These are phyloP conservation scores for Monascus ruber DNA, from an alignment of 2,329 filamentous ascomycete species.

Conservation along the genomic window DNA sequence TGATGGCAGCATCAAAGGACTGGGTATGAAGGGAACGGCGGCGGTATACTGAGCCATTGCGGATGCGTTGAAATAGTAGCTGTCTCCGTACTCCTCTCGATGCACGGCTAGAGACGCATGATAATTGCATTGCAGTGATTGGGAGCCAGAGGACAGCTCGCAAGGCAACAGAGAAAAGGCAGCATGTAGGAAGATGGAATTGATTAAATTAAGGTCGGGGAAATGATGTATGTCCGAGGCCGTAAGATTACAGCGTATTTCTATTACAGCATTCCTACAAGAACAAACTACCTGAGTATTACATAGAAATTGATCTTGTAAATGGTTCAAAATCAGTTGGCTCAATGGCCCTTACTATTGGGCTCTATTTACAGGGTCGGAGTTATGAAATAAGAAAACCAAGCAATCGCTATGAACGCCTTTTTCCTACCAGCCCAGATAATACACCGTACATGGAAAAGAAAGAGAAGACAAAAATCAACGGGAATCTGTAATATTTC, in stretches of 20 bases:
- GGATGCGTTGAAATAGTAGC: conserved; percentile 5
- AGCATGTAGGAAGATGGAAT: not conserved
- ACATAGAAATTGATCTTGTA: too few species aligned
- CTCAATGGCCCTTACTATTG: not conserved
- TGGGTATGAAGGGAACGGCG: conserved; percentile 11
- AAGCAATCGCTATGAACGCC: conserved; percentile 6
- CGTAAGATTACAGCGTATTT: too few species aligned
- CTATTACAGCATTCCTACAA: too few species aligned
- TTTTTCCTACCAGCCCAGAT: too few species aligned
- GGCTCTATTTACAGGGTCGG: conserved; percentile 15
- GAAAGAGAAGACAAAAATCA: too few species aligned
- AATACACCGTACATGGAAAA: too few species aligned
- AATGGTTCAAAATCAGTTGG: too few species aligned
- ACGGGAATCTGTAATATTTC: too few species aligned
- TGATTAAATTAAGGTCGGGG: too few species aligned
- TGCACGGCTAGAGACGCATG: conserved; percentile 12
- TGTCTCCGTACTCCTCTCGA: conserved; percentile 9
- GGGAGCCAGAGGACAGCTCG: not conserved
- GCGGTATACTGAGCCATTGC: conserved; percentile 6
- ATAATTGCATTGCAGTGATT: conserved; percentile 17
- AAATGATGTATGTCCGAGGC: too few species aligned
- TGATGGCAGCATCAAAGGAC: conserved; percentile 47
- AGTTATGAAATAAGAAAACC: conserved; percentile 2
- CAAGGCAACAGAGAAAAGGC: not conserved
- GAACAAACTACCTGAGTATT: too few species aligned